Evolutionary conservation across 495 filamentous ascomycete species (phyloP).

Genomic region (Podospora didyma): DNA sequence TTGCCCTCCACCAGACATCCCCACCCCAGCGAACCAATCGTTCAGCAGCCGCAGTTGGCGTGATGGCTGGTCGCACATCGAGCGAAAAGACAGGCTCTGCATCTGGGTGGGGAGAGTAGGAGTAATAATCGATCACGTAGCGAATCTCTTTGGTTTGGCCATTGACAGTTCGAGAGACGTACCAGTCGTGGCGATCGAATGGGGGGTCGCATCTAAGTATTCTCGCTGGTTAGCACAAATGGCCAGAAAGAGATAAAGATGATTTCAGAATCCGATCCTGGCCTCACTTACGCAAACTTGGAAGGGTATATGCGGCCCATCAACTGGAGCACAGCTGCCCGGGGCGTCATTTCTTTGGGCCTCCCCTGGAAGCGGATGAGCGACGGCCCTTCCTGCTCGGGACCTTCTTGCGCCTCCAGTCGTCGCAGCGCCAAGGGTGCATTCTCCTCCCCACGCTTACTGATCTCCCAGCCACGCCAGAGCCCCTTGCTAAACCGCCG

Average conservation of each 20-base stretch:
- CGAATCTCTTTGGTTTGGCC: constrained; percentile 67
- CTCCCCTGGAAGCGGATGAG: constrained; percentile 83
- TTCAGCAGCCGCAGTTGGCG: constrained; percentile 78
- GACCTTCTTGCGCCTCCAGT: constrained; percentile 32
- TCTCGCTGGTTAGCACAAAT: background rate
- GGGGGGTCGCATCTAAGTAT: constrained; percentile 64
- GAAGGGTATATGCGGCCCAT: constrained; percentile 75
- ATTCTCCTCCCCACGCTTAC: constrained; percentile 65
- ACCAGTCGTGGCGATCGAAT: constrained; percentile 99
- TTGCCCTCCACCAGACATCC: constrained; percentile 89
- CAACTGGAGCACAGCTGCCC: constrained; percentile 74
- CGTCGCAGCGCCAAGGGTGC: constrained; percentile 28
- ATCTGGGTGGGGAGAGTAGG: constrained; percentile 75
- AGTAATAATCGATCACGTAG: constrained; percentile 98
- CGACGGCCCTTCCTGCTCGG: constrained; percentile 51
- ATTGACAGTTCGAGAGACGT: constrained; percentile 65
- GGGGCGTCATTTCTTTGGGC: constrained; percentile 85
- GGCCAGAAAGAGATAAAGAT: too few relatives aligned
- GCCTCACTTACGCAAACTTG: constrained; percentile 61
- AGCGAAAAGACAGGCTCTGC: constrained; percentile 96
- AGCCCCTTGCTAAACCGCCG: constrained; percentile 72
- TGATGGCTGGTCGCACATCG: constrained; percentile 93
- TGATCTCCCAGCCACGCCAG: constrained; percentile 65
- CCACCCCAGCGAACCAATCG: constrained; percentile 84
- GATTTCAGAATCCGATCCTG: background rate